Evolutionary conservation across 2,329 filamentous ascomycete species (phyloP), one percentile per base, ranked within the genome.

Genomic region (Fusarium albosuccineum): DNA sequence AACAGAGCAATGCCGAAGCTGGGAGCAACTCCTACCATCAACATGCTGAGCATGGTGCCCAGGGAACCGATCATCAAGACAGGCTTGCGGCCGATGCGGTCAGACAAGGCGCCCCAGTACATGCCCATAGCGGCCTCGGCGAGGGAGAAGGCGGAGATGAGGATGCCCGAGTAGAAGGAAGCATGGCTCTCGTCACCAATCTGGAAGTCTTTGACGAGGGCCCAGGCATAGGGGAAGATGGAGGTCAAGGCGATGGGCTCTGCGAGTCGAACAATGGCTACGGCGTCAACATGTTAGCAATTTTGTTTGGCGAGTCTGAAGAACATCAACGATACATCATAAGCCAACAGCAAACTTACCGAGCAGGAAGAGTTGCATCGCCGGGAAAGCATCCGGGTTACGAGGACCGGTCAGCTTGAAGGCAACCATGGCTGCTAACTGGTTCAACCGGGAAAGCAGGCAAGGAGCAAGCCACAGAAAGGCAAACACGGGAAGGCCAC

Each of bases 161-260:
- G 88, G 68, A 96, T 83, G 51, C 94, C 94, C 30, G 94, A 92
- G 79, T 97, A 97, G 81, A 92, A 95, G 37, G 90, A 97, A 63
- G 92, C 92, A 87, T 94, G 88, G 80, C 87, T 82, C 70, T 89
- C 87, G 71, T 87, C 85, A 65, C 91, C 92, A 70, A 94, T 85
- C 40, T 92, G 75, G 78, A 93, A 93, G 71, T 89, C 85, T 79
- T 92, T 92, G 70, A 95, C 90, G 70, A 95, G 89, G 62, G 91
- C 87, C 91, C 92, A 97, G 62, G 92, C 92, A 79, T 97, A 97
- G 17, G 94, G 94, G 73, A 95, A 97, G 79, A 97, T 96, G 75
- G 92, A 96, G 2, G 94, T 97, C 67, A 97, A 87, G 51, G 94
- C 94, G 72, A 97, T 95, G 22, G 94, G 94, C 79, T 97, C 94